Base-by-base conservation (phyloP, 75 land plant species). In the Cupressus sempervirens region DNA sequence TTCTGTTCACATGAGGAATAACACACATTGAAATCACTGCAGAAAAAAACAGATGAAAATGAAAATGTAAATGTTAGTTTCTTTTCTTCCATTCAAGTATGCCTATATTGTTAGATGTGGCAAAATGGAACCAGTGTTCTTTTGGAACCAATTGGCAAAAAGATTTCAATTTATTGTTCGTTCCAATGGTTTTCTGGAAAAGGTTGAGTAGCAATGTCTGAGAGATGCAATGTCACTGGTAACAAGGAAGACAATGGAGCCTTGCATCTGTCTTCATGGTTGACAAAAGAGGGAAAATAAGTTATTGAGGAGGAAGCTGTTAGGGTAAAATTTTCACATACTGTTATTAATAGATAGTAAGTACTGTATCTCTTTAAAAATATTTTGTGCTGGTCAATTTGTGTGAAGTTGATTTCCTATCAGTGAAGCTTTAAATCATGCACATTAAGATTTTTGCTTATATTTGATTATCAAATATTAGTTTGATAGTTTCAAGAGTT, bases 261-360 rank as follows among this genome's bases (percentile, higher is more conserved):
- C 65, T 46, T 80, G 54, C 88, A 88, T 80, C 76, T 91, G 14
- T 88, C 91, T 40, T 80, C 86, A 26, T 90, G 95, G 91, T 80
- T 96, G 81, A 89, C 90, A 14, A 83, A 87, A 23, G 96, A 94
- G 70, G 94, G 93, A 84, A 89, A 48, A 86, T 77, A 89, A 73
- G 65, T 18, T 74, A 83, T 85, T 76, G 93, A 88, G 72, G 81
- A 88, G 73, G 92, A 90, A 84, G 89, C 85, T 38, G 72, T 88
- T 52, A 91, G 73, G 46, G 48, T 87, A 56, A 90, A 92, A 80
- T 88, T 95, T 84, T 84, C 90, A 34, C 62, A 86, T 13, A 54
- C 83, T 50, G 86, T 84, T 53, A 35, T 76, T 76, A 38, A 45
- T 38, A 76, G 79, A 76, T 76, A 76, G 1, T 40, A 38, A 40